Base-by-base conservation (phyloP, 1,284 basidiomycete genomes). In the Microbotryum silenes-acaulis region DNA sequence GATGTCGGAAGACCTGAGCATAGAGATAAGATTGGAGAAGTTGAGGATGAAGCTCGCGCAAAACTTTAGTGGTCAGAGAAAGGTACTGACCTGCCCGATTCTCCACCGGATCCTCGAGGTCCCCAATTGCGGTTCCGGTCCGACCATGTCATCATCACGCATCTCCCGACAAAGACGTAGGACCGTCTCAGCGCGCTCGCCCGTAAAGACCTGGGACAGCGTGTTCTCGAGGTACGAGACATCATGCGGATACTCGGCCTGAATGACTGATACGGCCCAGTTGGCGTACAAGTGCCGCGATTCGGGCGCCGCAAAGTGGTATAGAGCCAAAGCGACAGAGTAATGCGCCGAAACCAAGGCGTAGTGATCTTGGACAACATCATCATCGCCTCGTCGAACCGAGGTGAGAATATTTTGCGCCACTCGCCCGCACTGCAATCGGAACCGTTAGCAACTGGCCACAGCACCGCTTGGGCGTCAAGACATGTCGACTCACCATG, bases 331-430 rank as follows among this genome's bases (percentile, higher is more conserved):
- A 6, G 66, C 57, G 31, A 56, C 59, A 6, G 51, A 50, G 61
- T 59, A 65, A 7, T 65, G 57, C 10, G 56, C 49, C 1, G 51
- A 37, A 20, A 51, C 50, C 33, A 53, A 27, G 7, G 57, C 51
- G 12, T 49, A 44, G 21, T 29, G 42, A 25, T 33, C 29, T 25
- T 51, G 29, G 37, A 18, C 23, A 7, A 33, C 31, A 16, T 45
- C 31, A 25, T 21, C 33, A 4, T 46, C 31, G 51, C 63, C 60
- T 21, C 48, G 48, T 25, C 60, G 63, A 25, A 67, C 52, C 23
- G 66, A 65, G 6, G 57, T 57, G 37, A 67, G 50, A 46, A 67
- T 67, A 55, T 67, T 67, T 51, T 59, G 61, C 6, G 54, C 54
- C 45, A 67, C 63, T 29, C 66, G 66, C 2, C 49, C 31, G 54